Evolutionary conservation across 2,329 filamentous ascomycete genomes (phyloP).

Genomic region (Xylariaceae sp.): DNA sequence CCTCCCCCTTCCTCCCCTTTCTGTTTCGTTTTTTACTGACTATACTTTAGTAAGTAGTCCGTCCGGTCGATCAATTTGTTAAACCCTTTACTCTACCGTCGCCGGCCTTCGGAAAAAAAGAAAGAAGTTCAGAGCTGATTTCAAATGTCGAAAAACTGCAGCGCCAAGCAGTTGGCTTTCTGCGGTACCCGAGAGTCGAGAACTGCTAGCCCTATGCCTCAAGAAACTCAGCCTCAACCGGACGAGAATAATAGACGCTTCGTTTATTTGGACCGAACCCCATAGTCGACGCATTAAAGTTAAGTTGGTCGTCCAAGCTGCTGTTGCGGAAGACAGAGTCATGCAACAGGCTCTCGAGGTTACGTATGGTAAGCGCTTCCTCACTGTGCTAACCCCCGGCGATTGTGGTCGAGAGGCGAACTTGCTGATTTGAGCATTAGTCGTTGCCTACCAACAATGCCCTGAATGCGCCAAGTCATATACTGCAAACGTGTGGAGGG

Average conservation of each 20-base stretch:
- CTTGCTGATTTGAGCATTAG: constrained; percentile 22
- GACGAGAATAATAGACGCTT: constrained; percentile 90
- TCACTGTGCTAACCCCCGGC: neutral
- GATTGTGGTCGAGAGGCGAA: neutral
- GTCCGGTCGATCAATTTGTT: neutral
- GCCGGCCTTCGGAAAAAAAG: neutral
- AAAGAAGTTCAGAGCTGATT: constrained; percentile 1
- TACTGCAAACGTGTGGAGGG: constrained; percentile 92
- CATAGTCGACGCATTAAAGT: constrained; percentile 89
- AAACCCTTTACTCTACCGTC: neutral
- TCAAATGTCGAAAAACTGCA: neutral
- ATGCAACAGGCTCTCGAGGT: constrained; percentile 96
- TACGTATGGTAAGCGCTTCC: constrained; percentile 50
- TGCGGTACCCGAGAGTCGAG: constrained; percentile 79
- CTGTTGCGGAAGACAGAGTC: constrained; percentile 56
- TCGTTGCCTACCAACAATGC: constrained; percentile 88
- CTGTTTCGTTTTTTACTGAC: constrained; percentile 48
- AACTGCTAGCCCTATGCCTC: constrained; percentile 86
- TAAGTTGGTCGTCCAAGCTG: constrained; percentile 86
- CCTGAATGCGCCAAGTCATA: constrained; percentile 93
- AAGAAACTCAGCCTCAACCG: constrained; percentile 80
- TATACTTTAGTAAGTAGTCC: constrained; percentile 8
- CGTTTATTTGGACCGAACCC: constrained; percentile 97
- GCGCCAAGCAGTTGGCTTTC: constrained; percentile 79
- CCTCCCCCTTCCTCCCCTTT: constrained; percentile 39